phyloP scores from a whole-genome alignment of 768 basidiomycete species.

The Roridomyces roridus region DNA sequence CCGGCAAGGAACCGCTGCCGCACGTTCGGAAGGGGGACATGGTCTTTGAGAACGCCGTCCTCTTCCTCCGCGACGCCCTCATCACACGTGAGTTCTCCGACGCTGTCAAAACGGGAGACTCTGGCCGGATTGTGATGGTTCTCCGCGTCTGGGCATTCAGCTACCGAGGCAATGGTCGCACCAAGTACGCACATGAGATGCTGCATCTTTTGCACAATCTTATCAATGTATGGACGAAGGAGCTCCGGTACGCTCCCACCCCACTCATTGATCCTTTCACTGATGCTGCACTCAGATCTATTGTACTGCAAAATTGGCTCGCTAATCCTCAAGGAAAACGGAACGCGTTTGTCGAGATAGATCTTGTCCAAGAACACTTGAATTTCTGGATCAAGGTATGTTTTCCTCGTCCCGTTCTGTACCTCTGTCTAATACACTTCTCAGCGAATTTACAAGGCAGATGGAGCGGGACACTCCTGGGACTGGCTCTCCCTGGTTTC shows the following conservation, averaged over 20 bases:
- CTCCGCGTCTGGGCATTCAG: slow-evolving; percentile 32
- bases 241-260: slow-evolving; percentile 24
- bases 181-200: slow-evolving; percentile 43
- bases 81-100: slow-evolving; percentile 30
- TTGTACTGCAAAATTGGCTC: slow-evolving; percentile 41
- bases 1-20: neutral
- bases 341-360: slow-evolving; percentile 32
- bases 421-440: neutral
- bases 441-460: slow-evolving; percentile 20
- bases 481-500: slow-evolving; percentile 21
- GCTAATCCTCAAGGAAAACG: slow-evolving; percentile 32
- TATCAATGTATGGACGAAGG: slow-evolving; percentile 29
- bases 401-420: neutral
- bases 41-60: slow-evolving; percentile 29
- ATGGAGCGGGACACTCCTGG: slow-evolving; percentile 18
- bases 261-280: neutral
- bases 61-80: slow-evolving; percentile 33
- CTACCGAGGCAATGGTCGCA: slow-evolving; percentile 36
- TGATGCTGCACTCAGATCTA: slow-evolving; percentile 15
- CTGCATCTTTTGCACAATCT: slow-evolving; percentile 35
- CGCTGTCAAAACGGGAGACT: slow-evolving; percentile 34
- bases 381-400: too few species aligned
- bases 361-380: slow-evolving; percentile 42
- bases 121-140: slow-evolving; percentile 29
- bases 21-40: slow-evolving; percentile 21